phyloP scores from a whole-genome alignment of 2,329 filamentous ascomycete genomes.

The Rhexocercosporidium sp. region DNA sequence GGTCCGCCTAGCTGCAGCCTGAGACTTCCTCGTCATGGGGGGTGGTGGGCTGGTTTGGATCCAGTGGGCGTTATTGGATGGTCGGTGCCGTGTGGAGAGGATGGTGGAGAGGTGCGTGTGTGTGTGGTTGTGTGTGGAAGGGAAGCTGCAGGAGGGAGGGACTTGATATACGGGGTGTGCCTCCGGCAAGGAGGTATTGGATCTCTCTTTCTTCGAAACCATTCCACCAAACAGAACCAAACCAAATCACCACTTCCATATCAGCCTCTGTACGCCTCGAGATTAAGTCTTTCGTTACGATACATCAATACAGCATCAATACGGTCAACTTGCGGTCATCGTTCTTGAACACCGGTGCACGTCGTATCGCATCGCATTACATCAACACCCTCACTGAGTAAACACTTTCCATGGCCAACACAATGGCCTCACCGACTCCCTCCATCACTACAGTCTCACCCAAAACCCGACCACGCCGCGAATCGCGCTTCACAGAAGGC shows the following conservation, averaged over 20 bases:
- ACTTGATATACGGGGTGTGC: constrained; percentile 12
- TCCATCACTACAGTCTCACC: constrained; percentile 5
- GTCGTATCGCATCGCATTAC: background rate
- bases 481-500: constrained; percentile 26
- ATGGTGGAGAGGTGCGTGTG: background rate
- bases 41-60: background rate
- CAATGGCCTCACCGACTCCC: constrained; percentile 1
- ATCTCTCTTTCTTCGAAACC: background rate
- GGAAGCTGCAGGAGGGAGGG: background rate
- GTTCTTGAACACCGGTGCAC: background rate
- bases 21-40: constrained; percentile 10
- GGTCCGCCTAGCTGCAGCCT: constrained; percentile 1
- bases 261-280: background rate
- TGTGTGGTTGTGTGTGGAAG: background rate
- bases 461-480: constrained; percentile 12
- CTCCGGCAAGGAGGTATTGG: background rate
- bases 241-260: background rate
- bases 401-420: background rate
- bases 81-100: background rate
- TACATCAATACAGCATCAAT: background rate
- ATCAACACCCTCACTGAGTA: background rate
- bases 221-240: background rate
- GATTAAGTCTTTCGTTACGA: background rate
- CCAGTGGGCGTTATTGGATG: background rate
- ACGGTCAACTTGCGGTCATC: background rate